phyloP scores from a whole-genome alignment of 345 rosid genomes.

The Citrus mangshanensis region DNA sequence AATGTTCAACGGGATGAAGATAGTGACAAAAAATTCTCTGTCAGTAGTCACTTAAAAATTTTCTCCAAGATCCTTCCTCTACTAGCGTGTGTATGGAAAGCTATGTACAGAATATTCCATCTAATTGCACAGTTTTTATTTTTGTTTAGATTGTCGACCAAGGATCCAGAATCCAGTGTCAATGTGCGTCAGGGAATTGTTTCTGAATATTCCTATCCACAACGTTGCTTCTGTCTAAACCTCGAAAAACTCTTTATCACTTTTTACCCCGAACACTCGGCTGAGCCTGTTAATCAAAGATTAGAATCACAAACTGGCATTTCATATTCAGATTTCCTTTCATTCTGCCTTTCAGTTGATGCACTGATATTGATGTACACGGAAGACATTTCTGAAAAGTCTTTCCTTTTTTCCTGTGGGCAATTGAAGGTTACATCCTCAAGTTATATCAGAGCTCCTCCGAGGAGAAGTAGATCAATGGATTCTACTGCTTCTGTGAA shows the following conservation, averaged over 20 bases:
- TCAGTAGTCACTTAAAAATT: slow-evolving; percentile 16
- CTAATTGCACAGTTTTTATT: slow-evolving; percentile 25
- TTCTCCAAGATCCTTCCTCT: slow-evolving; percentile 31
- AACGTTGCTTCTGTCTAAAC: slow-evolving; percentile 37
- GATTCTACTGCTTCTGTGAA: slow-evolving; percentile 25
- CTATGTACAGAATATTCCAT: slow-evolving; percentile 32
- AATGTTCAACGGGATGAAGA: slow-evolving; percentile 32
- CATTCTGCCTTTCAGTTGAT: slow-evolving; percentile 56
- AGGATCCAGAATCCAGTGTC: slow-evolving; percentile 31
- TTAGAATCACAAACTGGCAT: slow-evolving; percentile 35
- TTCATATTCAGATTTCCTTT: slow-evolving; percentile 36
- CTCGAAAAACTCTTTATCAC: slow-evolving; percentile 51
- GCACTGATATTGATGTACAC: slow-evolving; percentile 41
- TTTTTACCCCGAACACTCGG: slow-evolving; percentile 33
- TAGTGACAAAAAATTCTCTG: slow-evolving; percentile 23
- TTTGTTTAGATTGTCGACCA: slow-evolving; percentile 21
- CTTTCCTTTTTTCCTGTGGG: slow-evolving; percentile 56
- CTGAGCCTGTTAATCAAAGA: slow-evolving; percentile 30
- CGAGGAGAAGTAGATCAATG: slow-evolving; percentile 25
- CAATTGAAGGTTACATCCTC: slow-evolving; percentile 46
- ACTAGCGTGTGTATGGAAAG: slow-evolving; percentile 38
- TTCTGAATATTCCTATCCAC: slow-evolving; percentile 33
- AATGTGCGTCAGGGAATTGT: slow-evolving; percentile 25
- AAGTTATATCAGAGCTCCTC: slow-evolving; percentile 25
- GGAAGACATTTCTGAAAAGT: slow-evolving; percentile 45